Evolutionary conservation across 1,284 basidiomycete genomes (phyloP).

Genomic region (Puccinia hordei): DNA sequence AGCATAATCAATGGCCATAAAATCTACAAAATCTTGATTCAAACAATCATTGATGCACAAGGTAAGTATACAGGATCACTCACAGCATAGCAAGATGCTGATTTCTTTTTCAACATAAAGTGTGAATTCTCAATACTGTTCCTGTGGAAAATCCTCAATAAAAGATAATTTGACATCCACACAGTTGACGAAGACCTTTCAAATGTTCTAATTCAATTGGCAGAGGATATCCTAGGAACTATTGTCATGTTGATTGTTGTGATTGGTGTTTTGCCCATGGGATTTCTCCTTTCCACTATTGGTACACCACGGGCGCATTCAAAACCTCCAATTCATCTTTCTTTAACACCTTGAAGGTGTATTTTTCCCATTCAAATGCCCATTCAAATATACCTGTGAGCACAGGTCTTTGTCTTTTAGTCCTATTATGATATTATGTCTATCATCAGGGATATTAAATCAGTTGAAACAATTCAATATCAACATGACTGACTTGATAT

Average conservation of each 20-base stretch:
- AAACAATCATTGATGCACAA: conserved; percentile 28
- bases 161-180: conserved; percentile 58
- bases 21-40: conserved; percentile 44
- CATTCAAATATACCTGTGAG: too few relatives aligned
- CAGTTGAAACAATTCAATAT: too few relatives aligned
- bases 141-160: conserved; percentile 58
- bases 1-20: conserved; percentile 32
- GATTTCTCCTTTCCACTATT: conserved; percentile 27
- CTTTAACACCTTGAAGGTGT: too few relatives aligned
- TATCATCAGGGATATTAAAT: too few relatives aligned
- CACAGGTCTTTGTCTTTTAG: too few relatives aligned
- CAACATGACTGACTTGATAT: too few relatives aligned
- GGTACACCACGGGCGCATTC: conserved; percentile 56
- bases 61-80: not conserved
- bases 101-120: not conserved
- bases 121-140: conserved; percentile 55
- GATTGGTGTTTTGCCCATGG: conserved; percentile 57
- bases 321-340: conserved; percentile 59
- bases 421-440: too few relatives aligned
- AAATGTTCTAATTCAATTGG: conserved; percentile 52
- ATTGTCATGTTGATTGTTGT: conserved; percentile 56
- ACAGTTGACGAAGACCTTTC: conserved; percentile 59
- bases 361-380: too few relatives aligned
- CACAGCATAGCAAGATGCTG: not conserved
- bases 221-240: conserved; percentile 53